Conservation (phyloP, 768 basidiomycete genomes). For the Psilocybe cyanescens region DNA sequence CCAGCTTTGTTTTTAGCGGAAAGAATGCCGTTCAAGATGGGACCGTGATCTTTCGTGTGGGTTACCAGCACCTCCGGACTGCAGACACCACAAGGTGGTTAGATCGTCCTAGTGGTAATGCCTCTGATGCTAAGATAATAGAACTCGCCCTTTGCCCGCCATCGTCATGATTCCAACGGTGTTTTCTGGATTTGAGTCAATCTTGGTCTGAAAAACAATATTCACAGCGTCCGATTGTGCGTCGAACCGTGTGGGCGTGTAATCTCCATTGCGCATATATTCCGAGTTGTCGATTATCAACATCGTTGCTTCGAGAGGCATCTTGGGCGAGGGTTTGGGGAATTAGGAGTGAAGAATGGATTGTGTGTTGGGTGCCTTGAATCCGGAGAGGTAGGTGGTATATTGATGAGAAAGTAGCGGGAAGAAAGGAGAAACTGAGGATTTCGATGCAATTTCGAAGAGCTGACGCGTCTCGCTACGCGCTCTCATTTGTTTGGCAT, state of each 20-base stretch:
- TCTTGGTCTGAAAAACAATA: constrained; percentile 89
- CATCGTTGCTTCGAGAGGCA: constrained; percentile 98
- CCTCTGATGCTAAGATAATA: not conserved
- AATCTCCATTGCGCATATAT: constrained; percentile 96
- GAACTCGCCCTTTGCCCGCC: constrained; percentile 89
- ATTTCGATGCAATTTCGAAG: not conserved
- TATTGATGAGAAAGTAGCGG: not conserved
- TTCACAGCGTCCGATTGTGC: constrained; percentile 93
- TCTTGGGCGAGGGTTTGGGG: constrained; percentile 41
- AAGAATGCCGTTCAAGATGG: constrained; percentile 84
- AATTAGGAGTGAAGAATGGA: not conserved
- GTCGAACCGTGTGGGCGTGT: constrained; percentile 82
- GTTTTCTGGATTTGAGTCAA: constrained; percentile 95
- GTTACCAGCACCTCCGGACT: constrained; percentile 97
- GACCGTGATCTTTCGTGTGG: constrained; percentile 93
- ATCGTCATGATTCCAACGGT: constrained; percentile 98
- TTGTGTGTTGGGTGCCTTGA: not conserved
- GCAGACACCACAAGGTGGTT: not conserved
- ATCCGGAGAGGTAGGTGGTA: not conserved
- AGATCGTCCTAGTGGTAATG: not conserved
- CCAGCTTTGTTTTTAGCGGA: constrained; percentile 70
- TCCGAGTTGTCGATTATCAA: constrained; percentile 98
- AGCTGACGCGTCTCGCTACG: constrained; percentile 16
- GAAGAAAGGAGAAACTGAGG: not conserved
- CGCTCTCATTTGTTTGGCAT: constrained; percentile 3